These are phyloP conservation scores for Parietichytrium sp. DNA, from an alignment of 108 stramenopile genomes.

Conservation along the genomic window DNA sequence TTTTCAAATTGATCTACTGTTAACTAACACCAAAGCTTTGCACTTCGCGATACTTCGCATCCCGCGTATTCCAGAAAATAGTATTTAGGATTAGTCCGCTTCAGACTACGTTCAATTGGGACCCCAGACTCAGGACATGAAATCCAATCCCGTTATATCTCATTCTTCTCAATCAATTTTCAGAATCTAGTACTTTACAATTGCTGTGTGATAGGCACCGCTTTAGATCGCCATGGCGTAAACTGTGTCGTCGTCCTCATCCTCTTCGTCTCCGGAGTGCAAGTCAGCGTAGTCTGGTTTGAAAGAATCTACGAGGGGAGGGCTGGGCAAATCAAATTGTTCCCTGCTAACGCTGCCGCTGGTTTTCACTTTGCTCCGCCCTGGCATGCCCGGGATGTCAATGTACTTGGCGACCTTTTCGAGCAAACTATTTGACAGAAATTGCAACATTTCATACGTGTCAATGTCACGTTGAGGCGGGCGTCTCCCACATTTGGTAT, in stretches of 20 bases:
- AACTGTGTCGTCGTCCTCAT: background rate
- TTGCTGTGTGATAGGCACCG: too few relatives aligned
- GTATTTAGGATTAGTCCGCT: too few relatives aligned
- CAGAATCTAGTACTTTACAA: too few relatives aligned
- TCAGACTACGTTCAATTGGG: too few relatives aligned
- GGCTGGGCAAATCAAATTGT: too few relatives aligned
- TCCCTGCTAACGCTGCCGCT: background rate
- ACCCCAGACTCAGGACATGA: too few relatives aligned
- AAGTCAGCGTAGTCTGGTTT: background rate
- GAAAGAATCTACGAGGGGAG: background rate
- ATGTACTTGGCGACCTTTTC: background rate
- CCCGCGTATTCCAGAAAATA: too few relatives aligned
- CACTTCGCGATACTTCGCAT: too few relatives aligned
- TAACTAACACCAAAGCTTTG: too few relatives aligned
- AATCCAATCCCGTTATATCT: too few relatives aligned
- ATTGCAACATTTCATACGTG: background rate
- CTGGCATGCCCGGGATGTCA: background rate
- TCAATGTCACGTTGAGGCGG: background rate
- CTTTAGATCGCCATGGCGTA: conserved; percentile 14
- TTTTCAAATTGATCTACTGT: too few relatives aligned
- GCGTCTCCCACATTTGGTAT: background rate
- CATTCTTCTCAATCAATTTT: too few relatives aligned
- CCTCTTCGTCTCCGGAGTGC: background rate
- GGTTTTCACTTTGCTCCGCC: background rate
- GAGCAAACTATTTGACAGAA: background rate